Conservation (phyloP, 768 basidiomycete species). For the Crassisporium funariophilum region DNA sequence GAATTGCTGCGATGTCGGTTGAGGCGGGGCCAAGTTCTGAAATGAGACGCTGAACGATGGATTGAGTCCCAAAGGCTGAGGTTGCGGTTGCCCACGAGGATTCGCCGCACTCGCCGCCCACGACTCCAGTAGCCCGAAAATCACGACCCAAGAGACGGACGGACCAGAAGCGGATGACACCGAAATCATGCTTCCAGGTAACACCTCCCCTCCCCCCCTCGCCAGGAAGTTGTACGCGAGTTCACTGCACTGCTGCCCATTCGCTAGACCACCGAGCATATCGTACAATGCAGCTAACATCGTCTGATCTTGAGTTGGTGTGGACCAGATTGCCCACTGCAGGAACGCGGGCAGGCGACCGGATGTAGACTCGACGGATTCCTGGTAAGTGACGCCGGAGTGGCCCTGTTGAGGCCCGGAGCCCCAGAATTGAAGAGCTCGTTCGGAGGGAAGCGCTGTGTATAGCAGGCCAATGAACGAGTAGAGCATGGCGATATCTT, state of each 20-base stretch:
- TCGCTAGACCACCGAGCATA: constrained; percentile 83
- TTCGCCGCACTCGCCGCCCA: constrained; percentile 64
- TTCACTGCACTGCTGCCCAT: constrained; percentile 84
- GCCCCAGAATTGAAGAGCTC: constrained; percentile 87
- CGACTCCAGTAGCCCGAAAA: constrained; percentile 75
- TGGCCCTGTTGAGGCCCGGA: constrained; percentile 50
- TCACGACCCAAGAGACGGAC: constrained; percentile 74
- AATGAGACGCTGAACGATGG: constrained; percentile 31
- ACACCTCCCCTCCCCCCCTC: constrained; percentile 68
- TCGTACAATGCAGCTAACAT: constrained; percentile 85
- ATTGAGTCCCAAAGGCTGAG: constrained; percentile 39
- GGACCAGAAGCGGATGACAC: constrained; percentile 52
- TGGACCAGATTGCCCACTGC: constrained; percentile 90
- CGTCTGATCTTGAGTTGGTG: constrained; percentile 68
- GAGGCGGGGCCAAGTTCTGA: constrained; percentile 39
- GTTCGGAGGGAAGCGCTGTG: constrained; percentile 68
- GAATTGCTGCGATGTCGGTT: constrained; percentile 47
- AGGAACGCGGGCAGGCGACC: constrained; percentile 58
- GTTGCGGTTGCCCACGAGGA: constrained; percentile 45
- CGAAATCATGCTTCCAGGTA: constrained; percentile 59
- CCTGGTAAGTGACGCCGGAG: constrained; percentile 51
- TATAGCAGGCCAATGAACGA: constrained; percentile 84
- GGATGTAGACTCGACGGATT: constrained; percentile 59
- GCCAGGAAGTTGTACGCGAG: constrained; percentile 89
- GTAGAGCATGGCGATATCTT: constrained; percentile 84